Conservation (phyloP, 2,329 filamentous ascomycete species). For the Acrodontium crateriforme region DNA sequence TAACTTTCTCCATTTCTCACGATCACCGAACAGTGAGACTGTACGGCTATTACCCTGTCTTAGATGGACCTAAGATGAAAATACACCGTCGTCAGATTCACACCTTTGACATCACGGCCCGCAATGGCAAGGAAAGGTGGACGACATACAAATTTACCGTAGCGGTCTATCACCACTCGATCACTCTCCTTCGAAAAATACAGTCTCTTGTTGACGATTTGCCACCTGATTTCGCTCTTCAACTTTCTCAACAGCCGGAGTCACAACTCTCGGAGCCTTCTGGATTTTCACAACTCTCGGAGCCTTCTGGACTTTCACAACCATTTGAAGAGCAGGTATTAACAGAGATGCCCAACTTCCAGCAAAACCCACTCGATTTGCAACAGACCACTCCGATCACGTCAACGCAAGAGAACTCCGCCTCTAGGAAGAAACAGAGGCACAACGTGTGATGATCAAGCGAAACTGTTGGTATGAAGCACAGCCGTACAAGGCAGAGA, state of each 20-base stretch:
- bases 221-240: conserved; percentile 4
- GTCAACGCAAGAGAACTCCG: too few species aligned
- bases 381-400: not conserved
- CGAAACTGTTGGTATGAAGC: too few species aligned
- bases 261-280: not conserved
- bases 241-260: conserved; percentile 4
- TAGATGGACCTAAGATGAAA: conserved; percentile 2
- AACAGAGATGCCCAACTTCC: not conserved
- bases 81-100: conserved; percentile 7
- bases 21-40: conserved; percentile 6
- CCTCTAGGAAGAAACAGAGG: too few species aligned
- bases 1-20: conserved; percentile 6
- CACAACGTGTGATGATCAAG: too few species aligned
- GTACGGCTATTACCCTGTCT: conserved; percentile 5
- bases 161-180: conserved; percentile 3
- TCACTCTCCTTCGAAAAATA: conserved; percentile 5
- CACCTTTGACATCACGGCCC: conserved; percentile 3
- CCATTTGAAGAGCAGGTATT: not conserved
- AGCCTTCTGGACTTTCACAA: not conserved
- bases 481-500: too few species aligned
- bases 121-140: conserved; percentile 3
- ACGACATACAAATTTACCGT: conserved; percentile 5
- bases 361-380: not conserved
- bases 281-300: conserved; percentile 1
- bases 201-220: conserved; percentile 5